Evolutionary conservation across 139 green algal genomes (phyloP).

Genomic region (Tetradesmus obliquus): DNA sequence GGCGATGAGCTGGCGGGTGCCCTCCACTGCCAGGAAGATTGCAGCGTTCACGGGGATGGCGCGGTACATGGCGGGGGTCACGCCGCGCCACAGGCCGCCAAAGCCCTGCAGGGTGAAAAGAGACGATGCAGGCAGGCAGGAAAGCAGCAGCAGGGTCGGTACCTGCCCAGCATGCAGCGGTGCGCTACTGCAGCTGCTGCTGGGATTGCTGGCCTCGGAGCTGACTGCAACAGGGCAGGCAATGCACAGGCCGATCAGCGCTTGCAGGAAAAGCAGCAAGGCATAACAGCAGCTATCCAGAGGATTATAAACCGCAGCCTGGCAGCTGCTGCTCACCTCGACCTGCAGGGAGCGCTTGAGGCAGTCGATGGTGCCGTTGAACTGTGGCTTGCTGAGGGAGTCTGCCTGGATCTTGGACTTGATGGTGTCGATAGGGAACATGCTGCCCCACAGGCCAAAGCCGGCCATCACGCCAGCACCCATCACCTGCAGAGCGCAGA

Average conservation of each 20-base stretch:
- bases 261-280: no score
- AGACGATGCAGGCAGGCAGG: neutral
- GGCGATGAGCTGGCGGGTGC: slow-evolving; percentile 45
- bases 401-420: slow-evolving; percentile 67
- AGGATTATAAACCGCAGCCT: no score
- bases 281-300: no score
- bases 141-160: neutral
- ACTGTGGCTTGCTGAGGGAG: slow-evolving; percentile 54
- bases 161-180: no score
- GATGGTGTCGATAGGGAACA: slow-evolving; percentile 71
- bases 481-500: slow-evolving; percentile 23
- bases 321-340: slow-evolving; percentile 37
- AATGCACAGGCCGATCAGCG: neutral
- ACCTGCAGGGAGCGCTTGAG: slow-evolving; percentile 39
- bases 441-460: slow-evolving; percentile 65
- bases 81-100: slow-evolving; percentile 53
- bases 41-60: slow-evolving; percentile 59
- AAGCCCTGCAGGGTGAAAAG: slow-evolving; percentile 40
- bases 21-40: slow-evolving; percentile 64
- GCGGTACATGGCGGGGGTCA: slow-evolving; percentile 57
- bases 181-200: neutral
- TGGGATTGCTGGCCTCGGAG: no score
- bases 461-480: slow-evolving; percentile 51
- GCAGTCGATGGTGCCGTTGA: slow-evolving; percentile 58
- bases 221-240: neutral